phyloP scores from a whole-genome alignment of 345 rosid species.

The Arabis hirsuta region DNA sequence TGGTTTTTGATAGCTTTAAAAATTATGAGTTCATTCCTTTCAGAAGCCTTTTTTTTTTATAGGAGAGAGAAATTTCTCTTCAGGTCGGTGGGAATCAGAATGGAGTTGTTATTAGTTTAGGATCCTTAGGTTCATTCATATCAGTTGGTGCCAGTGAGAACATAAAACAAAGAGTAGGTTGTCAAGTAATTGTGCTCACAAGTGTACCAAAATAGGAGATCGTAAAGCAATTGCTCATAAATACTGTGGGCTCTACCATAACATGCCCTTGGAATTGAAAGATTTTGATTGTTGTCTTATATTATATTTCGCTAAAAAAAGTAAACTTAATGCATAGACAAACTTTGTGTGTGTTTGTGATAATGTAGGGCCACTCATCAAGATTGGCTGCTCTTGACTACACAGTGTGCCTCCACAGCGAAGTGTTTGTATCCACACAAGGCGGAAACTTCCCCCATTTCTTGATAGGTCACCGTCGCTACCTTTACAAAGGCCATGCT shows the following conservation, averaged over 20 bases:
- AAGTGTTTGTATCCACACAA: conserved; percentile 95
- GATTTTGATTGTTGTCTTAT: conserved; percentile 10
- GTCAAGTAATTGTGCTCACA: neutral
- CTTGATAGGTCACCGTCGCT: conserved; percentile 93
- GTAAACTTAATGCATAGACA: neutral
- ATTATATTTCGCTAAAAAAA: neutral
- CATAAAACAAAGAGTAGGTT: neutral
- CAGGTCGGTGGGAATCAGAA: conserved; percentile 4
- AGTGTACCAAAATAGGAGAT: no score
- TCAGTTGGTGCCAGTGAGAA: neutral
- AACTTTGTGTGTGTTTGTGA: conserved; percentile 21
- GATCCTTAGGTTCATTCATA: conserved; percentile 4
- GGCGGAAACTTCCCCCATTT: conserved; percentile 99
- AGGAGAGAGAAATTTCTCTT: conserved; percentile 5
- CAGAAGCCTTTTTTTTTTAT: neutral
- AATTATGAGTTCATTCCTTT: neutral
- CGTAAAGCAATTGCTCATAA: conserved; percentile 18
- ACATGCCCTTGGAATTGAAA: conserved; percentile 2
- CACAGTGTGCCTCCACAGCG: conserved; percentile 91
- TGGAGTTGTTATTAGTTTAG: conserved; percentile 12
- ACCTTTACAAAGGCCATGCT: conserved; percentile 87
- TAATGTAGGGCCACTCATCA: conserved; percentile 79
- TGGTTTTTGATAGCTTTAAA: neutral
- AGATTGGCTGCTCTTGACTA: conserved; percentile 97
- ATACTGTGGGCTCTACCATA: conserved; percentile 24